Conservation (phyloP, 2,329 filamentous ascomycete species). For the Dendryphion nanum region DNA sequence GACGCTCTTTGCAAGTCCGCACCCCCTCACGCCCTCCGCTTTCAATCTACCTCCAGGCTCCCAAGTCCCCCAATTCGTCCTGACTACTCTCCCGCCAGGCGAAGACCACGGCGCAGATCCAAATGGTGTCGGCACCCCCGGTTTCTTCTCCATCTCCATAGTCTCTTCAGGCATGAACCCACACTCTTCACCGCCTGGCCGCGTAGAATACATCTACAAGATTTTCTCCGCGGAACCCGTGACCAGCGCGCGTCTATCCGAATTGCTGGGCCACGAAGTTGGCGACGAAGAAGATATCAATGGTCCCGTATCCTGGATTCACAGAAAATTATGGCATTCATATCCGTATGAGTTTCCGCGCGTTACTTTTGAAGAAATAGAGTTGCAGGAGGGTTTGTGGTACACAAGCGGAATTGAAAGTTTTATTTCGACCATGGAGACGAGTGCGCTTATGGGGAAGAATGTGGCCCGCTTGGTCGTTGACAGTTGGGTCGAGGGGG, state of each 20-base stretch:
- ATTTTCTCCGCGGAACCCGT: slow-evolving; percentile 60
- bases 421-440: slow-evolving; percentile 98
- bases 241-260: slow-evolving; percentile 47
- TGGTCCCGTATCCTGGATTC: slow-evolving; percentile 30
- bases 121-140: slow-evolving; percentile 66
- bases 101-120: slow-evolving; percentile 52
- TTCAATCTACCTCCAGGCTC: slow-evolving; percentile 65
- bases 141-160: slow-evolving; percentile 84
- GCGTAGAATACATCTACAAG: slow-evolving; percentile 62
- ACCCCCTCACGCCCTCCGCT: slow-evolving; percentile 66
- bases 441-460: slow-evolving; percentile 85
- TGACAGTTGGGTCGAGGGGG: slow-evolving; percentile 63
- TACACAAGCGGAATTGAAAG: slow-evolving; percentile 75
- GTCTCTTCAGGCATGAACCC: slow-evolving; percentile 65
- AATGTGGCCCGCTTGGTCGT: slow-evolving; percentile 73
- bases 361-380: slow-evolving; percentile 80
- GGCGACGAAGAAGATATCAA: slow-evolving; percentile 26
- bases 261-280: slow-evolving; percentile 45
- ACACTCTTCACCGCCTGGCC: slow-evolving; percentile 15
- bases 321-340: slow-evolving; percentile 67
- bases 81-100: slow-evolving; percentile 71
- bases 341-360: slow-evolving; percentile 86
- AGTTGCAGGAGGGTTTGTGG: slow-evolving; percentile 63
- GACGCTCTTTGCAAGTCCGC: slow-evolving; percentile 80
- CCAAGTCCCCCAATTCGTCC: slow-evolving; percentile 68